Percentiles rank a stretch among this genome's conserved stretches.
These are phyloP conservation scores for Cryptosporidium baileyi DNA, from an alignment of 169 alveolate genomes.

Conservation along the genomic window DNA sequence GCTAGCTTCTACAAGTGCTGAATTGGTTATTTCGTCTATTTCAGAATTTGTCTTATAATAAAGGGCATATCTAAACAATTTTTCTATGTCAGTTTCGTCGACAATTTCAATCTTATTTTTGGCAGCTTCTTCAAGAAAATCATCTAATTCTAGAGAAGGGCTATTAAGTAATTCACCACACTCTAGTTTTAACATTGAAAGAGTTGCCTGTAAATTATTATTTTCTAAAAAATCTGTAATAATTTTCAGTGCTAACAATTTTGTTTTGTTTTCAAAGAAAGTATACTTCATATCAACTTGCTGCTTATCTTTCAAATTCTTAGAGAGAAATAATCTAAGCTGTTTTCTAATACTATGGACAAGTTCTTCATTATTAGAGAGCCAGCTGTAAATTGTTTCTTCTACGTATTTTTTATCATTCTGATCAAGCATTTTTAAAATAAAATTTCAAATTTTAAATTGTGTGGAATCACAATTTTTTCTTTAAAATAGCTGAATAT, in stretches of 20 bases:
- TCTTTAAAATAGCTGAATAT: no score
- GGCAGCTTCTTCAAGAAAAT: neutral
- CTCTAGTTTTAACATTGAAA: neutral
- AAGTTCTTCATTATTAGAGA: neutral
- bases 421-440: neutral
- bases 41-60: neutral
- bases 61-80: neutral
- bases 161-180: slow-evolving; percentile 1
- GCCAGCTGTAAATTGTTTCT: neutral
- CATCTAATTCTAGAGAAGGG: neutral
- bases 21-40: slow-evolving; percentile 40
- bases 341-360: neutral
- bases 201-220: neutral
- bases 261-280: neutral
- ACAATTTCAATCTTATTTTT: neutral
- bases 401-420: slow-evolving; percentile 27
- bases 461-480: no score
- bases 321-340: neutral
- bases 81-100: slow-evolving; percentile 10
- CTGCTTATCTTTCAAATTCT: neutral
- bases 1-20: slow-evolving; percentile 53
- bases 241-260: neutral
- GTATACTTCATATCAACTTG: neutral
- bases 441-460: no score
- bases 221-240: slow-evolving; percentile 18